Evolutionary conservation across 176 grass and related monocot genomes (phyloP).

Genomic region (Melocanna baccifera): DNA sequence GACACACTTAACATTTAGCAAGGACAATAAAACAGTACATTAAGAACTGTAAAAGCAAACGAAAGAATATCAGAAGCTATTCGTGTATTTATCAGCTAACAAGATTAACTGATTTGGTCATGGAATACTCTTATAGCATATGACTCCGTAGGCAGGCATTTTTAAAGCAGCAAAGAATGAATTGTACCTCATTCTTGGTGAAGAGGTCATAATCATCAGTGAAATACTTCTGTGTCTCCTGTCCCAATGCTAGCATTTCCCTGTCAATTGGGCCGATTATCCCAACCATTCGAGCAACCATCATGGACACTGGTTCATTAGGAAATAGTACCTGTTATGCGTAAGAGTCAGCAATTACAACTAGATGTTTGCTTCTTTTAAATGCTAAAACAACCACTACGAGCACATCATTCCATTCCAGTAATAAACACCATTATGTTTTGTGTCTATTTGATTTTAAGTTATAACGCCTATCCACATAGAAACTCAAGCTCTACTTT

Average conservation of each 20-base stretch:
- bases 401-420: slow-evolving; percentile 1
- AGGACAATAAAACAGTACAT: neutral
- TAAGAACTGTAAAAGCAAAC: neutral
- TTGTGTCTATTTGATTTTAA: neutral
- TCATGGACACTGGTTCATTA: slow-evolving; percentile 69
- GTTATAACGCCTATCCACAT: neutral
- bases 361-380: neutral
- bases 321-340: slow-evolving; percentile 85
- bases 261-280: slow-evolving; percentile 84
- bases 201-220: slow-evolving; percentile 79
- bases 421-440: neutral
- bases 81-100: neutral
- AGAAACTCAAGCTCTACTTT: slow-evolving; percentile 5
- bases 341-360: slow-evolving; percentile 1
- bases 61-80: neutral
- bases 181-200: slow-evolving; percentile 72
- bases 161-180: slow-evolving; percentile 10
- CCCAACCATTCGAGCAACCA: slow-evolving; percentile 82
- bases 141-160: neutral
- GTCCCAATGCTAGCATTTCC: slow-evolving; percentile 82
- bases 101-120: neutral
- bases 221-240: slow-evolving; percentile 77
- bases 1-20: neutral
- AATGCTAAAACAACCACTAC: slow-evolving; percentile 9
- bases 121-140: neutral